Base-by-base conservation (phyloP, 129 eudicot species). In the Escallonia rubra region DNA sequence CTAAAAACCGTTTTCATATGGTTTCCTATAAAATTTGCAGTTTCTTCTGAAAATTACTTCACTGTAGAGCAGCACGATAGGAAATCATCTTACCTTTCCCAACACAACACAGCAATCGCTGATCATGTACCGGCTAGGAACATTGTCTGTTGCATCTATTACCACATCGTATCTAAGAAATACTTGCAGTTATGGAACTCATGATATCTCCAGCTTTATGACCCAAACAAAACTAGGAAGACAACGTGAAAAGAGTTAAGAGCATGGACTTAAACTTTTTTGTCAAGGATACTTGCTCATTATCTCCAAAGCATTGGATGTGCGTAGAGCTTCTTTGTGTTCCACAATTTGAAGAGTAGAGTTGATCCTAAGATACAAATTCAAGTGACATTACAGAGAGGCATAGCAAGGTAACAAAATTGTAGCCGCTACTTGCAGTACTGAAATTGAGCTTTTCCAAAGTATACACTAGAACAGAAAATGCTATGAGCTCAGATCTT, bases 21-120 rank as follows among this genome's bases (percentile, higher is more conserved):
- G 34, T 23, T 23, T 23, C 34, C 34, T 23, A 23, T 23, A 67
- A 9, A 8, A 45, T 4, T 9, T 10, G 62, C 59, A 6, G 4
- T 8, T 6, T 4, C 39, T 4, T 61, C 8, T 5, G 38, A 44
- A 5, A 15, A 41, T 10, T 41, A 14, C 41, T 66, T 40, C 10
- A 38, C 1, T 10, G 10, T 45, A 57, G 49, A 67, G 23, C 13
- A 11, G 8, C 14, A 65, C 10, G 6, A 34, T 34, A 70, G 72
- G 57, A 64, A 53, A 57, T 62, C 51, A 64, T n/a, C 85, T 69
- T 57, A 93, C 99, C 93, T 93, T 93, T 74, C 95, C 89, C 10
- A 93, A 71, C 75, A 93, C 80, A 80, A 89, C 99, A 76, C 99
- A 93, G 81, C 99, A 93, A 81, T 93, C 99, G 71, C 78, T 93